Evolutionary conservation across 2,329 filamentous ascomycete species (phyloP).

Genomic region (Dactylellina sp.): DNA sequence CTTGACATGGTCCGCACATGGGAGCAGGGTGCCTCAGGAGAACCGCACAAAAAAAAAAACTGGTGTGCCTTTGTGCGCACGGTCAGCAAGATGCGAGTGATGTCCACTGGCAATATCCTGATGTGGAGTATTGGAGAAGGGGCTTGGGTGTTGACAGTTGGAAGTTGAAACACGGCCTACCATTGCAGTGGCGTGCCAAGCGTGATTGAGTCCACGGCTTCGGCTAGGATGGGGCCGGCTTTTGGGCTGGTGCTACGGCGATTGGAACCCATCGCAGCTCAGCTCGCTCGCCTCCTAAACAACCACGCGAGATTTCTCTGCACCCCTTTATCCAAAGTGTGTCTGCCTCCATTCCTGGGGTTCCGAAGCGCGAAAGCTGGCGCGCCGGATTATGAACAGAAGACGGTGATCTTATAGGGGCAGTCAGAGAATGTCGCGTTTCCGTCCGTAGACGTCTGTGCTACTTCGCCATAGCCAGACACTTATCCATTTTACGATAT

Average conservation of each 20-base stretch:
- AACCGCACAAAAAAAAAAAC: neutral
- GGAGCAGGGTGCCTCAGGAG: conserved; percentile 29
- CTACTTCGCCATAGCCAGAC: neutral
- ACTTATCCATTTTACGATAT: neutral
- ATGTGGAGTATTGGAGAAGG: conserved; percentile 20
- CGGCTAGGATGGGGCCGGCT: conserved; percentile 6
- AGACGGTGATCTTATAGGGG: neutral
- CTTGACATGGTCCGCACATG: conserved; percentile 7
- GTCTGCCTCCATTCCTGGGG: neutral
- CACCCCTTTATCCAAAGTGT: conserved; percentile 11
- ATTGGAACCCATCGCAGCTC: neutral
- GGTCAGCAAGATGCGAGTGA: conserved; percentile 7
- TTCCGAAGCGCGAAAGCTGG: conserved; percentile 46
- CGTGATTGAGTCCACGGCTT: conserved; percentile 17
- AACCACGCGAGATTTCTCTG: conserved; percentile 46
- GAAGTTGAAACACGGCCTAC: conserved; percentile 32
- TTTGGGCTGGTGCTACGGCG: conserved; percentile 18
- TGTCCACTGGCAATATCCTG: conserved; percentile 17
- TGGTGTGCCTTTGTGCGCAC: conserved; percentile 22
- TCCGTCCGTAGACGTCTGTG: neutral
- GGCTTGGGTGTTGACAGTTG: conserved; percentile 28
- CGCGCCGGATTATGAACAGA: conserved; percentile 6
- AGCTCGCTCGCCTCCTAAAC: conserved; percentile 28
- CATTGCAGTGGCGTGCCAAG: conserved; percentile 24
- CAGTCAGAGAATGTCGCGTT: neutral